Evolutionary conservation across 2,329 filamentous ascomycete genomes (phyloP).

Genomic region (Cladobotryum mycophilum): DNA sequence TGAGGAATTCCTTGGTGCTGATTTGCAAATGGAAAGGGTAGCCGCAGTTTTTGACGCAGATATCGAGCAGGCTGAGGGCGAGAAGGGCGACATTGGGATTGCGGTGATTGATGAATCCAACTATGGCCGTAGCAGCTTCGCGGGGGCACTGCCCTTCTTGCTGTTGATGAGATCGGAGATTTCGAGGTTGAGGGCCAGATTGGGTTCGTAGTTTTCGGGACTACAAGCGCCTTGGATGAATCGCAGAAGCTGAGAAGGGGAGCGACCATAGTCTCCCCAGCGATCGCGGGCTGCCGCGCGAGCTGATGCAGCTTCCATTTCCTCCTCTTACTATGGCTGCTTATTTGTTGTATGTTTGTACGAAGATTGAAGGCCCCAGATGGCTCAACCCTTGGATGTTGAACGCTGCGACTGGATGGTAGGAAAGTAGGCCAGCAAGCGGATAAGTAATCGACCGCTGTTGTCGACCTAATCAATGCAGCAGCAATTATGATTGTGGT

Average conservation of each 20-base stretch:
- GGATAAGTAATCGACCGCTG: too few relatives aligned
- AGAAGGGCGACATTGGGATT: conserved; percentile 92
- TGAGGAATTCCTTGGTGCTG: conserved; percentile 96
- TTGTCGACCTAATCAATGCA: too few relatives aligned
- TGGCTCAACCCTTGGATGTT: too few relatives aligned
- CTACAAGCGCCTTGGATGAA: conserved; percentile 96
- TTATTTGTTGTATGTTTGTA: too few relatives aligned
- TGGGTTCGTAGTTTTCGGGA: conserved; percentile 95
- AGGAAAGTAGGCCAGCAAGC: too few relatives aligned
- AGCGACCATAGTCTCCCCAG: conserved; percentile 75
- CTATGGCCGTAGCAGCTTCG: conserved; percentile 88
- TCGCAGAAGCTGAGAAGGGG: conserved; percentile 82
- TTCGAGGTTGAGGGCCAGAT: conserved; percentile 92
- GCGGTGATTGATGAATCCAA: conserved; percentile 91
- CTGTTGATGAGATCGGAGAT: conserved; percentile 94
- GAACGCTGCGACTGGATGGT: too few relatives aligned
- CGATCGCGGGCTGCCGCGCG: conserved; percentile 93
- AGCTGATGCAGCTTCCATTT: conserved; percentile 91
- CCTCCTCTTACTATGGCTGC: too few relatives aligned
- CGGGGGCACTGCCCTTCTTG: conserved; percentile 92
- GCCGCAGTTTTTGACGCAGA: conserved; percentile 99
- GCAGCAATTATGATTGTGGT: too few relatives aligned
- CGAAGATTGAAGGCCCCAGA: too few relatives aligned
- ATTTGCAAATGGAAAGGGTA: conserved; percentile 99
- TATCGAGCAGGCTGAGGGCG: conserved; percentile 87